A percentile compares a stretch with the other conserved stretches of the same genome.
These are phyloP conservation scores for Tricholoma furcatifolium DNA, from an alignment of 768 basidiomycete genomes.

Conservation along the genomic window DNA sequence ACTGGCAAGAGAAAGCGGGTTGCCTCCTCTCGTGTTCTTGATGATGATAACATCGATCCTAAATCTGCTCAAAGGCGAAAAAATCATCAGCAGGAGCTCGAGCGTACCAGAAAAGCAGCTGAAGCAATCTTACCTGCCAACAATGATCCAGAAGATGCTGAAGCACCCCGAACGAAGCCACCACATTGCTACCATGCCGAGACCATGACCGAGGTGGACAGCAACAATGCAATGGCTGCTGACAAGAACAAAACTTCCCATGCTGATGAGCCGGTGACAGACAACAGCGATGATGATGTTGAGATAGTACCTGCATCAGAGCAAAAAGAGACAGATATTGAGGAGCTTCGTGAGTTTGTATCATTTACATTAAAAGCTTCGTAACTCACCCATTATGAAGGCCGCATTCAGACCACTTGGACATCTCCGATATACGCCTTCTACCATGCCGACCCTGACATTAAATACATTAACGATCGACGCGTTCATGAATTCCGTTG, in stretches of 20 bases:
- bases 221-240: background rate
- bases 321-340: background rate
- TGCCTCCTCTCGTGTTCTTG: background rate
- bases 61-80: background rate
- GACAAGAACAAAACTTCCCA: background rate
- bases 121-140: background rate
- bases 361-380: too few species aligned
- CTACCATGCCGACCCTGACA: conserved; percentile 17
- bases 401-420: conserved; percentile 18
- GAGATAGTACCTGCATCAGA: background rate
- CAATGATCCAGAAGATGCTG: background rate
- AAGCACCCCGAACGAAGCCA: background rate
- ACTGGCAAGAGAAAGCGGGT: background rate
- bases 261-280: background rate
- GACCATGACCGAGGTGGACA: background rate
- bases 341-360: background rate
- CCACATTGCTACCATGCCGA: background rate
- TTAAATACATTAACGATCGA: conserved; percentile 15
- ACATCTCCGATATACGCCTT: conserved; percentile 30
- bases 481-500: conserved; percentile 28
- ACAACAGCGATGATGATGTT: background rate
- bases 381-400: too few species aligned
- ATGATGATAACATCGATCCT: background rate
- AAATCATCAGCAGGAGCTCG: background rate
- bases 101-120: background rate